Evolutionary conservation across 129 eudicot genomes (phyloP).

Genomic region (sunflower (Helianthus annuus)): HanXRQr2.0-SUNRISE NC_035448.2:181420449-181420948

Average conservation of each 20-base stretch:
- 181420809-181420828: no score
- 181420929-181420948: no score
- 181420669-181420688: constrained; percentile 2
- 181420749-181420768: background rate
- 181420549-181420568: background rate
- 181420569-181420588: background rate
- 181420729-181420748: background rate
- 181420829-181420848: no score
- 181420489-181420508: constrained; percentile 83
- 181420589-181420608: background rate
- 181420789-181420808: no score
- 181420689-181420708: background rate
- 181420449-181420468: constrained; percentile 93
- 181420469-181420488: constrained; percentile 88
- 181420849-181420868: no score
- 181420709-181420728: background rate
- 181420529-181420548: background rate
- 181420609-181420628: background rate
- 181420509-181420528: constrained; percentile 10
- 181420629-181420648: background rate
- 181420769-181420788: background rate
- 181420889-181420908: no score
- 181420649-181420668: background rate
- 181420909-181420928: no score
- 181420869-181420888: no score